Percentiles rank a stretch among this genome's conserved stretches.
These are phyloP conservation scores for Lactifluus volemus DNA, from an alignment of 768 basidiomycete species.

Conservation along the genomic window DNA sequence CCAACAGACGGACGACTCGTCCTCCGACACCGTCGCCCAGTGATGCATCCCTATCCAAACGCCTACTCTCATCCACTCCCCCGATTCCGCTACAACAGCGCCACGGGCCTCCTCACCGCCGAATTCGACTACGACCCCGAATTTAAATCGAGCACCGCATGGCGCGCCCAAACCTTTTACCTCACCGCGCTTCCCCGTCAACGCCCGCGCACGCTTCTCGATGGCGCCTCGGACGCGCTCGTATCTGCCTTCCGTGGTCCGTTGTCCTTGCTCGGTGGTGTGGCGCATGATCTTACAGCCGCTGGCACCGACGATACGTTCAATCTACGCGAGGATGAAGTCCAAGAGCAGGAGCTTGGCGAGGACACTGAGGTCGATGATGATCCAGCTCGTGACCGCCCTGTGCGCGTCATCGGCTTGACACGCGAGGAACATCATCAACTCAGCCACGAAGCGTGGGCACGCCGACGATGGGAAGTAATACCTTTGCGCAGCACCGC, in stretches of 20 bases:
- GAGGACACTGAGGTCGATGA: slow-evolving; percentile 78
- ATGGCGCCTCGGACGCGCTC: slow-evolving; percentile 61
- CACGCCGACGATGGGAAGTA: slow-evolving; percentile 42
- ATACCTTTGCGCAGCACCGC: slow-evolving; percentile 32
- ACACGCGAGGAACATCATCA: slow-evolving; percentile 31
- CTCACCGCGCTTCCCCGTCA: slow-evolving; percentile 58
- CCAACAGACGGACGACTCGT: slow-evolving; percentile 53
- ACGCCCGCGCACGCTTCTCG: slow-evolving; percentile 59
- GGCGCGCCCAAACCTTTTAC: slow-evolving; percentile 54
- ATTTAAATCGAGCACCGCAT: slow-evolving; percentile 40
- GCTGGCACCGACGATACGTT: slow-evolving; percentile 21
- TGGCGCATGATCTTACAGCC: slow-evolving; percentile 14
- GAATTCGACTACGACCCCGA: slow-evolving; percentile 56
- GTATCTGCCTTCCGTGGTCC: slow-evolving; percentile 52
- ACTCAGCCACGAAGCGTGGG: slow-evolving; percentile 30
- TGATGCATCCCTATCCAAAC: slow-evolving; percentile 74
- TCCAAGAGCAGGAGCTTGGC: slow-evolving; percentile 67
- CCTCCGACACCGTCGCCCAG: slow-evolving; percentile 66
- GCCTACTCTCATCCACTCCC: slow-evolving; percentile 69
- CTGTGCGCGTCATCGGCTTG: slow-evolving; percentile 46
- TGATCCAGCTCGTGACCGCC: slow-evolving; percentile 46
- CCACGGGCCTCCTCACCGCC: slow-evolving; percentile 51
- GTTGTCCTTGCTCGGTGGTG: slow-evolving; percentile 38
- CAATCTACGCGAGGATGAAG: slow-evolving; percentile 69
- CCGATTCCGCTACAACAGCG: slow-evolving; percentile 48